phyloP scores from a whole-genome alignment of 257 asterid species.

The Capsicum rhomboideum region DNA sequence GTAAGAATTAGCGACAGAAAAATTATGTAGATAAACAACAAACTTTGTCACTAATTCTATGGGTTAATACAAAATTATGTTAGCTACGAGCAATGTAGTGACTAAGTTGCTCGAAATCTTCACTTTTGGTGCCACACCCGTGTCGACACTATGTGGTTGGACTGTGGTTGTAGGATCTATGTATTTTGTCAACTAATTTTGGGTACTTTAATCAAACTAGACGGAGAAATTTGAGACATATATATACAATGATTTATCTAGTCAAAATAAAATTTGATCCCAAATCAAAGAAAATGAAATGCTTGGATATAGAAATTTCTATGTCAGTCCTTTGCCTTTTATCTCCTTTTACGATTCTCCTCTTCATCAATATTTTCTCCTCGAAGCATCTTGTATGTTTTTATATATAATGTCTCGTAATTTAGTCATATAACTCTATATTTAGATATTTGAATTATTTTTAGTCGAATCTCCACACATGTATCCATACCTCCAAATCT shows the following conservation, averaged over 20 bases:
- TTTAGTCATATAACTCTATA: neutral
- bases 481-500: neutral
- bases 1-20: neutral
- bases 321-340: neutral
- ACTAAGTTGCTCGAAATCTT: neutral
- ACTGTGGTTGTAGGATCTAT: neutral
- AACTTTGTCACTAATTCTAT: neutral
- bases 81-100: accelerated
- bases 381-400: accelerated
- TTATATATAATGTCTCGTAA: neutral
- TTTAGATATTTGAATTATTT: neutral
- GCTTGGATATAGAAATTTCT: neutral
- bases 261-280: neutral
- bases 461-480: neutral
- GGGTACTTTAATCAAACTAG: neutral
- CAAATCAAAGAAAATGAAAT: neutral
- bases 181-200: neutral
- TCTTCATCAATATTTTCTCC: neutral
- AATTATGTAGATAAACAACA: neutral
- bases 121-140: accelerated
- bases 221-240: neutral
- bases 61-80: neutral
- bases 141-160: neutral
- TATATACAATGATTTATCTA: neutral
- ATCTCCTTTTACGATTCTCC: neutral